These are phyloP conservation scores for Amylocystis lapponica DNA, from an alignment of 768 basidiomycete species.

Conservation along the genomic window DNA sequence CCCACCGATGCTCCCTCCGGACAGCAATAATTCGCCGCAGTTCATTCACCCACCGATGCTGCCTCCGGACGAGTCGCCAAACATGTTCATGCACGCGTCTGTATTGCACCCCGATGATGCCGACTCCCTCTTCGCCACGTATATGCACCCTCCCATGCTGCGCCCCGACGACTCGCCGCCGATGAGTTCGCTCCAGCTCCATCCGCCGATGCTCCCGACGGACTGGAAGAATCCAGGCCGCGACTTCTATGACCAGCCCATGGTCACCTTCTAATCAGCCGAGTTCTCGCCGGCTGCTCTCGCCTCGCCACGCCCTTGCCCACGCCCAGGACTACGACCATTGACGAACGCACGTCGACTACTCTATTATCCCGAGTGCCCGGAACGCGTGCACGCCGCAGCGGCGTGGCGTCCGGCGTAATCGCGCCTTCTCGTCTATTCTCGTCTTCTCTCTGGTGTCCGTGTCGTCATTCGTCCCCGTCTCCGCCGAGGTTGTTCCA, in stretches of 20 bases:
- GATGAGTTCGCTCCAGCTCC: constrained; percentile 21
- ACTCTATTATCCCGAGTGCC: not conserved
- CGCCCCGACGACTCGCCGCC: constrained; percentile 33
- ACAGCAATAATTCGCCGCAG: constrained; percentile 40
- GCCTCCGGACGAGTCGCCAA: constrained; percentile 53
- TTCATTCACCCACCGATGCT: constrained; percentile 70
- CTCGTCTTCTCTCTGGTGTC: constrained; percentile 4
- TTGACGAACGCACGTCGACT: constrained; percentile 2
- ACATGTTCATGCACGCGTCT: constrained; percentile 69
- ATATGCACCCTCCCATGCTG: constrained; percentile 53
- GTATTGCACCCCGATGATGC: constrained; percentile 54
- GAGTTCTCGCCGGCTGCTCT: constrained; percentile 6
- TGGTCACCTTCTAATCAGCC: constrained; percentile 27
- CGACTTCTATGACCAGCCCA: constrained; percentile 27
- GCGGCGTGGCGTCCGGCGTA: constrained; percentile 10
- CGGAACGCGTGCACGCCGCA: constrained; percentile 1
- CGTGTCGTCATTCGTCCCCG: constrained; percentile 3
- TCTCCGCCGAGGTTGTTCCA: constrained; percentile 2
- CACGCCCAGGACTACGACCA: constrained; percentile 1
- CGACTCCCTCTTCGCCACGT: constrained; percentile 49
- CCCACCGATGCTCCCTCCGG: constrained; percentile 64
- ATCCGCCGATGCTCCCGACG: constrained; percentile 31
- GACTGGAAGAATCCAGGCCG: constrained; percentile 25
- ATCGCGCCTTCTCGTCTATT: constrained; percentile 5
- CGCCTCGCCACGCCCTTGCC: constrained; percentile 6